Conservation (phyloP, 2,329 filamentous ascomycete genomes). For the Celoporthe dispersa region DNA sequence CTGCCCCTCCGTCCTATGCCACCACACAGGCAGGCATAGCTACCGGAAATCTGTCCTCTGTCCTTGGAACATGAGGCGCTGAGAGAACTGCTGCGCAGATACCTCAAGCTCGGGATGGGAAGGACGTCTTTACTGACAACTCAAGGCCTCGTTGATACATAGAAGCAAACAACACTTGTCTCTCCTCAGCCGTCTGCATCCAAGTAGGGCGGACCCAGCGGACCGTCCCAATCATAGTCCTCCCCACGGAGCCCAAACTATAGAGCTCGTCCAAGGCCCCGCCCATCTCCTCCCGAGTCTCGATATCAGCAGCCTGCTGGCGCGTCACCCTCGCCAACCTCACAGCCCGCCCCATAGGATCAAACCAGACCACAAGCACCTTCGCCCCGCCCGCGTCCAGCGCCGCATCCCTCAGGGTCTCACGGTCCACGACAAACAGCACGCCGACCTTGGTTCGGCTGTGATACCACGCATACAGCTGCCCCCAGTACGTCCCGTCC, state of each 20-base stretch:
- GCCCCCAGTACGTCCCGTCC: not conserved
- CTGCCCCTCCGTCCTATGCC: no score
- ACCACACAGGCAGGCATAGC: no score
- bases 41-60: no score
- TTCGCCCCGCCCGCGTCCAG: not conserved
- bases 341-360: not conserved
- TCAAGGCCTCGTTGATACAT: no score
- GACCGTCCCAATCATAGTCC: not conserved
- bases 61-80: no score
- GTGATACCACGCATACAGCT: not conserved
- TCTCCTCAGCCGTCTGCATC: not conserved
- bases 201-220: not conserved
- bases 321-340: not conserved
- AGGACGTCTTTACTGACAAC: no score
- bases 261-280: not conserved
- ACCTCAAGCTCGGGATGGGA: no score
- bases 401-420: not conserved
- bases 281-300: not conserved
- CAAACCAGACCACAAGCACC: not conserved
- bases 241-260: not conserved
- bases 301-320: not conserved
- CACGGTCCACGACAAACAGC: not conserved
- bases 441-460: not conserved
- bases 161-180: not conserved
- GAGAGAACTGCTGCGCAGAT: no score